Percentiles rank a stretch among this genome's conserved stretches.
These are phyloP conservation scores for Pythium rishiriense DNA, from an alignment of 352 stramenopile genomes.

Conservation along the genomic window DNA sequence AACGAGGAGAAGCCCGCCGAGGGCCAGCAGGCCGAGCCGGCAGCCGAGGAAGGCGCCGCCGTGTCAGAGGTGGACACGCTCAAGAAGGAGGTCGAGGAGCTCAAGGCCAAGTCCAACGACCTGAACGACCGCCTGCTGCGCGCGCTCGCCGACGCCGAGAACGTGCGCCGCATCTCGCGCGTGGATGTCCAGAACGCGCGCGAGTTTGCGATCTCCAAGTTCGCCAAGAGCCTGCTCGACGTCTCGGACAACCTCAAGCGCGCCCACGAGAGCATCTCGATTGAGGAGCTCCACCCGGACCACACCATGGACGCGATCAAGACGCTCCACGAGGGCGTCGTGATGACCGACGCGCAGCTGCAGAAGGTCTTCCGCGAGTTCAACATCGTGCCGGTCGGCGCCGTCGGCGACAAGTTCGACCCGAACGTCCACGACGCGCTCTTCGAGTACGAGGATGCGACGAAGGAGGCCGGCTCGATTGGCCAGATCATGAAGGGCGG, in stretches of 20 bases:
- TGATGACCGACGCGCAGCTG: constrained; percentile 96
- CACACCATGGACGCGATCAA: constrained; percentile 72
- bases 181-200: constrained; percentile 93
- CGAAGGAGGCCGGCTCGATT: constrained; percentile 89
- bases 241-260: constrained; percentile 97
- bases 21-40: constrained; percentile 14
- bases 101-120: constrained; percentile 73
- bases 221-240: constrained; percentile 96
- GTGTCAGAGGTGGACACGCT: constrained; percentile 44
- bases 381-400: constrained; percentile 91
- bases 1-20: constrained; percentile 53
- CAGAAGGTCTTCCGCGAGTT: constrained; percentile 95
- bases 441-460: constrained; percentile 95
- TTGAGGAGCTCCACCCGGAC: constrained; percentile 70
- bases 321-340: constrained; percentile 81
- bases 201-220: constrained; percentile 96
- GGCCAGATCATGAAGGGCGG: constrained; percentile 97
- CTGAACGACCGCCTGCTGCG: constrained; percentile 88
- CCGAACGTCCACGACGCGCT: constrained; percentile 97
- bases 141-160: constrained; percentile 97
- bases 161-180: constrained; percentile 94
- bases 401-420: constrained; percentile 96
- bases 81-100: constrained; percentile 67
- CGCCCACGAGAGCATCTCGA: constrained; percentile 89
- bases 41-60: constrained; percentile 18